Evolutionary conservation across 495 filamentous ascomycete genomes (phyloP), one percentile per base, ranked within the genome.

Genomic region (Haplographium delicatum): DNA sequence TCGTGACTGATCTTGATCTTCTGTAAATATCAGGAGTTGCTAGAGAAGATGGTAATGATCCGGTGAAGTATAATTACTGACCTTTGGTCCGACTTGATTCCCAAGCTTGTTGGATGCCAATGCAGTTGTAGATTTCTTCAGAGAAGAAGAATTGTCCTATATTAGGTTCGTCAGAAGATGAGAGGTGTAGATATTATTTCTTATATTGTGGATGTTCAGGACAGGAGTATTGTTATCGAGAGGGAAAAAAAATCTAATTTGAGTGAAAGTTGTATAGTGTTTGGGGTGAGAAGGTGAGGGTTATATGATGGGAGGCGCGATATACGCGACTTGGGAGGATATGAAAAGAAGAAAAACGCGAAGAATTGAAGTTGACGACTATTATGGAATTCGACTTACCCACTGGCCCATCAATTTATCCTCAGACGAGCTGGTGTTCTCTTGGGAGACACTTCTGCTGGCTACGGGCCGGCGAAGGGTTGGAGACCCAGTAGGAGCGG

Each of bases 1-100:
- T 74, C 70, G 58, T 72, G 71, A 42, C 58, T 72, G 19, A 64
- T 62, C 70, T 77, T 75, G 56, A 73, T 62, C 67, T 71, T 74
- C 68, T 71, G 56, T 60, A 44, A 28, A 25, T 6, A 54, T 73
- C 58, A 70, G 68, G 5, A 42, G 15, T 9, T 11, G 41, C 30
- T 30, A 22, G 23, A 2, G 10, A 47, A 26, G 34, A 47, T 18
- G 3, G 15, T 50, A 2, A 33, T 19, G 6, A 11, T 6, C 20
- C 8, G 20, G 19, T 16, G n/a, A n/a, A 13, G 25, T 19, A 1
- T 25, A 15, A 9, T 44, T 11, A 15, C 10, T 22, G 11, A 61
- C 61, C 54, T 63, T 63, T 39, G 59, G 53, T 60, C 62, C 66
- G 13, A 53, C 50, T 58, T 76, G 74, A 53, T 76, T 76, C 43